Evolutionary conservation across 2,329 filamentous ascomycete genomes (phyloP).

Genomic region (Cladophialophora yegresii): DNA sequence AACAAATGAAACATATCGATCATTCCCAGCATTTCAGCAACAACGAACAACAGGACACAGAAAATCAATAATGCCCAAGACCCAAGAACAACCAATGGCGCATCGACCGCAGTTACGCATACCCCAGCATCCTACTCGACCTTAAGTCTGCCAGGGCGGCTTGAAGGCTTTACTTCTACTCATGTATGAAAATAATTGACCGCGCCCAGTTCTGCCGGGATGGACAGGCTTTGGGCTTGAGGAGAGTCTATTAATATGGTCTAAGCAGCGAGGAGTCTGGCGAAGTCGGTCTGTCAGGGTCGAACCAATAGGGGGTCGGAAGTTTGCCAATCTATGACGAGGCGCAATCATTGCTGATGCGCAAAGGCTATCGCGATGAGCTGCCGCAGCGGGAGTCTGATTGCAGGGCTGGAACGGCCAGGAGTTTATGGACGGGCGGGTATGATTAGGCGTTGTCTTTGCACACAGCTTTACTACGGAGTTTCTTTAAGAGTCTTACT

Average conservation of each 20-base stretch:
- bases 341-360: not conserved
- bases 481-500: not conserved
- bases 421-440: not conserved
- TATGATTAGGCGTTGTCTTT: not conserved
- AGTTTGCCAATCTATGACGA: not conserved
- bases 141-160: conserved; percentile 4
- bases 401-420: not conserved
- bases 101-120: not conserved
- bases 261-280: conserved; percentile 1
- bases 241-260: not conserved
- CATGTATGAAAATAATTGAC: conserved; percentile 20
- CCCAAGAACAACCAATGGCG: not conserved
- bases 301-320: not conserved
- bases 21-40: not conserved
- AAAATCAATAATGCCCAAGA: not conserved
- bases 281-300: not conserved
- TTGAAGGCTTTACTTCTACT: conserved; percentile 6
- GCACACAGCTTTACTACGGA: not conserved
- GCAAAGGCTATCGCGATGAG: not conserved
- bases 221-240: not conserved
- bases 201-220: not conserved
- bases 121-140: not conserved
- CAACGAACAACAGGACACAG: not conserved
- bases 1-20: not conserved
- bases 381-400: not conserved